Conservation (phyloP, 495 filamentous ascomycete species). For the Extremus antarcticus region DNA sequence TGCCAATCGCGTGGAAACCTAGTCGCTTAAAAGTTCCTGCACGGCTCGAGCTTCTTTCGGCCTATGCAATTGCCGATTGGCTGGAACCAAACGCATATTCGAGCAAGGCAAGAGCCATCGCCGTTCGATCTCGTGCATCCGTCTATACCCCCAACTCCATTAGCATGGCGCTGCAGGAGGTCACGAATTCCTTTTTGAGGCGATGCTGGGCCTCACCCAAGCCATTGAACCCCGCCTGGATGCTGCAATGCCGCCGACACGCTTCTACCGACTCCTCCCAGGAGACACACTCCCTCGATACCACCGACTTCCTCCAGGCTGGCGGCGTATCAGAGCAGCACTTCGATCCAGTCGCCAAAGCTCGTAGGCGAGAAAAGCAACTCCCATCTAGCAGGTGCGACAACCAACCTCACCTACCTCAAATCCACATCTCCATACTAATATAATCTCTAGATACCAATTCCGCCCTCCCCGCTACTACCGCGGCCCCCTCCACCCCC, state of each 20-base stretch:
- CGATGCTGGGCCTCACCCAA: slow-evolving; percentile 3
- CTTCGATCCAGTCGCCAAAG: slow-evolving; percentile 48
- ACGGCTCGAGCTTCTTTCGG: too few relatives aligned
- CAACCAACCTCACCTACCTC: neutral
- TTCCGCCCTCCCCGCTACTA: slow-evolving; percentile 87
- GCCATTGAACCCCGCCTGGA: slow-evolving; percentile 2
- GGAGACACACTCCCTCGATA: slow-evolving; percentile 24
- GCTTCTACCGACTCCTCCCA: slow-evolving; percentile 13
- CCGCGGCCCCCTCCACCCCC: slow-evolving; percentile 84
- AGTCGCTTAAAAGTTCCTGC: too few relatives aligned
- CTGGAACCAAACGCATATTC: too few relatives aligned
- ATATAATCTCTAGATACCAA: slow-evolving; percentile 55
- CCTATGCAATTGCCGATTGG: too few relatives aligned
- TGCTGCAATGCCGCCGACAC: slow-evolving; percentile 22
- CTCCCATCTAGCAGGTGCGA: slow-evolving; percentile 58
- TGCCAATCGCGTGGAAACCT: too few relatives aligned
- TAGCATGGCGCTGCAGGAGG: slow-evolving; percentile 14
- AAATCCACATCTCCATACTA: neutral
- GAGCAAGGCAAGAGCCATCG: too few relatives aligned
- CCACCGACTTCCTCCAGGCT: slow-evolving; percentile 31
- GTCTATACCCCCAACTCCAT: neutral
- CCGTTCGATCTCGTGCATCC: too few relatives aligned
- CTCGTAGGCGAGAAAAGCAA: slow-evolving; percentile 41
- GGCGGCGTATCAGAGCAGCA: slow-evolving; percentile 27
- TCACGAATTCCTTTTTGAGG: slow-evolving; percentile 13